Conservation (phyloP, 1,284 basidiomycete species). For the Porogramme epimiltina region DNA sequence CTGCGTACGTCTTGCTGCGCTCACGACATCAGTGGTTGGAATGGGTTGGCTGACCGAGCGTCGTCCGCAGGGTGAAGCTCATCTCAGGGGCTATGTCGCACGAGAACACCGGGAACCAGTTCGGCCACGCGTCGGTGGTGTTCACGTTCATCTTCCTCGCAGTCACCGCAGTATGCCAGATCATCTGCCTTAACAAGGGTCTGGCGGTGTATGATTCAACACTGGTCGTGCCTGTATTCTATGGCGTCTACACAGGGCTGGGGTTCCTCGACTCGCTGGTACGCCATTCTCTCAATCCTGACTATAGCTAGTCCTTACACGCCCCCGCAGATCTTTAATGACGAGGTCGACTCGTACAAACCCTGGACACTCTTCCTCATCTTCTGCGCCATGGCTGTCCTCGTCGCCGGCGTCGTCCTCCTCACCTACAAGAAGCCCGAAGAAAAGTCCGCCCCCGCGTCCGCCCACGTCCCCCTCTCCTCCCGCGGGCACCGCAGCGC, state of each 20-base stretch:
- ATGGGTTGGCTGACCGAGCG: neutral
- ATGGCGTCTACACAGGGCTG: slow-evolving; percentile 66
- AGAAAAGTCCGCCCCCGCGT: slow-evolving; percentile 18
- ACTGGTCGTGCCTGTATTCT: slow-evolving; percentile 74
- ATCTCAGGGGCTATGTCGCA: slow-evolving; percentile 75
- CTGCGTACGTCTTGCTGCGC: slow-evolving; percentile 62
- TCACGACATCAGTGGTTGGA: too few relatives aligned
- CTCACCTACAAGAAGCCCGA: slow-evolving; percentile 83
- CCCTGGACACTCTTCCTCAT: slow-evolving; percentile 87
- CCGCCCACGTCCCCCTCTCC: slow-evolving; percentile 13
- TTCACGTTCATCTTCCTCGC: slow-evolving; percentile 83
- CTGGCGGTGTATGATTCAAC: slow-evolving; percentile 81
- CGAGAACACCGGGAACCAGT: slow-evolving; percentile 82
- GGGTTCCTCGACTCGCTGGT: slow-evolving; percentile 48
- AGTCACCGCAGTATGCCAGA: slow-evolving; percentile 84
- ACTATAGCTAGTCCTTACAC: neutral
- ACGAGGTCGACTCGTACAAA: slow-evolving; percentile 81
- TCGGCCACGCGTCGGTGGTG: slow-evolving; percentile 79
- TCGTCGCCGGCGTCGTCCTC: slow-evolving; percentile 86
- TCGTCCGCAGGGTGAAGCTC: slow-evolving; percentile 62
- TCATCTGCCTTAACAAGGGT: slow-evolving; percentile 87
- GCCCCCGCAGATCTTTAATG: slow-evolving; percentile 70
- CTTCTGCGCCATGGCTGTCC: slow-evolving; percentile 80
- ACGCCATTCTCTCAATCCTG: neutral
- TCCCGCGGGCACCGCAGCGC: slow-evolving; percentile 15